Base-by-base conservation (phyloP, 2,329 filamentous ascomycete genomes). In the Trichophyton benhamiae region DNA sequence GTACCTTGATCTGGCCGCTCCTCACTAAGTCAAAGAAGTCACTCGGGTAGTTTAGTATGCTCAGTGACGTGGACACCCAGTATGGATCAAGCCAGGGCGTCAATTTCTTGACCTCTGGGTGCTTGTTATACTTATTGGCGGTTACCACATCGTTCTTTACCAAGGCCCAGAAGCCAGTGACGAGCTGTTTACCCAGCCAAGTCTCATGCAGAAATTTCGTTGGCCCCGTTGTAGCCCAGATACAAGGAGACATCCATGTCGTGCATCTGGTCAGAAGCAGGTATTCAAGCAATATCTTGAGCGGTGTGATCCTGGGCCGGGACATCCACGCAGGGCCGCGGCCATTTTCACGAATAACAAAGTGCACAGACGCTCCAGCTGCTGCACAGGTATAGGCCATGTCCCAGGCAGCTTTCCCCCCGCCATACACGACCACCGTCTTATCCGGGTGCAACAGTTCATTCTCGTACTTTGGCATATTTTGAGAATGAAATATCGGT, bases 221-320 rank as follows among this genome's bases (percentile, higher is more conserved):
- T 1, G 76, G 66, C 0, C 85, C 86, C 67, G 84, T 85, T 1
- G 78, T 76, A 3, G 84, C 86, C 85, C 86, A 91, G 13, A 87
- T 80, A 68, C 87, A 91, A 0, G 88, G 88, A 59, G 82, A 85
- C 72, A 91, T 84, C 84, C 86, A 90, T 1, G 83, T 87, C 60
- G 91, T 73, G 65, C 87, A 79, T 0, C 88, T 83, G 0, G 82
- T 86, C 36, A 82, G 80, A 3, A 86, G 79, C 3, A 90, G 78
- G 66, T 86, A 83, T 71, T 90, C 87, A 0, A 89, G 74, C 79
- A 82, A 84, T 62, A 79, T 80, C 70, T 85, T 85, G n/a, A 87
- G 68, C 0, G 85, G 85, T 0, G 86, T 87, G 15, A 88, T 84
- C 61, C 83, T 83, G 1, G 81, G 72, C 0, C 82, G 81, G 0